A percentile compares a stretch with the other conserved stretches of the same genome.
Conservation (phyloP, 345 rosid species). For the Kernera saxatilis region DNA sequence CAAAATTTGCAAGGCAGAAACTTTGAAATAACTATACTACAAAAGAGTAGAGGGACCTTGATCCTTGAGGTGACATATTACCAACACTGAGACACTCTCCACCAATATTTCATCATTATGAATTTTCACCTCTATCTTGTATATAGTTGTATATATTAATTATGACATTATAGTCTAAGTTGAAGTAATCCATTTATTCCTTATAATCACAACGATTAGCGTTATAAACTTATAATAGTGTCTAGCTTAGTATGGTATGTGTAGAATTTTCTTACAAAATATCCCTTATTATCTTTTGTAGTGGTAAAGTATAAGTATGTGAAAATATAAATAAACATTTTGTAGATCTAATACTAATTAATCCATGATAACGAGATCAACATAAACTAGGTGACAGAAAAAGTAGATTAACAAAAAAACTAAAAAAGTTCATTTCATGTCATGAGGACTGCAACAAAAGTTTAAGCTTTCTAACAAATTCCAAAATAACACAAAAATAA, state of each 20-base stretch:
- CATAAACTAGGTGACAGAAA: not conserved
- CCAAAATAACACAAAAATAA: not conserved
- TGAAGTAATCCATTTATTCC: not conserved
- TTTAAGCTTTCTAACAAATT: conserved; percentile 6
- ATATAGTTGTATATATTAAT: not conserved
- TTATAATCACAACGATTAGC: not conserved
- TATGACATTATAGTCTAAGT: not conserved
- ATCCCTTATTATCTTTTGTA: not conserved
- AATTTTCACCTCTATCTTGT: not conserved
- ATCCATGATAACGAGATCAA: not conserved
- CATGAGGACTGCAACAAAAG: conserved; percentile 10
- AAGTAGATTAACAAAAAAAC: not conserved
- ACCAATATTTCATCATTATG: conserved; percentile 30
- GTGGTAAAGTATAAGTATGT: not conserved
- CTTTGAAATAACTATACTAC: conserved; percentile 16
- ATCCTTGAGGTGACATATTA: conserved; percentile 31
- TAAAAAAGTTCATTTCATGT: not conserved
- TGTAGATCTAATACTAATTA: not conserved
- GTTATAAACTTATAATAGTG: not conserved
- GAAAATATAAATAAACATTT: not conserved
- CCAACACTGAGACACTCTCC: conserved; percentile 29
- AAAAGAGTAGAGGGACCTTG: conserved; percentile 29
- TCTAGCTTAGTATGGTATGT: not conserved
- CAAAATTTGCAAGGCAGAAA: conserved; percentile 12
- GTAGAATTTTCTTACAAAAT: not conserved